phyloP scores from a whole-genome alignment of 306 rosid species.

The Glycine latifolia region DNA sequence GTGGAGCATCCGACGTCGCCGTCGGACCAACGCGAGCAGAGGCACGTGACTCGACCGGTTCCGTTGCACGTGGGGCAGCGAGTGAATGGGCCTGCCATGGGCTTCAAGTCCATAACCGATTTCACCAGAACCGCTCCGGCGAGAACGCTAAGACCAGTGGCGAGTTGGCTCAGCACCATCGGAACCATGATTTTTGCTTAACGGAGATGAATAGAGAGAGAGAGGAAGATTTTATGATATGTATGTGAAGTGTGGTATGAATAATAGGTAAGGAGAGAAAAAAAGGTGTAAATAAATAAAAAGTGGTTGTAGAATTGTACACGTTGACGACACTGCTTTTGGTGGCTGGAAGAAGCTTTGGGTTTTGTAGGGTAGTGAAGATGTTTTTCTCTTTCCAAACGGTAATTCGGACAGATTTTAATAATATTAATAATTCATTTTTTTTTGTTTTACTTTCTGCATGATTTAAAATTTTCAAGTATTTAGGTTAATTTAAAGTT shows the following conservation, averaged over 20 bases:
- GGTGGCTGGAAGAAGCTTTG: constrained; percentile 51
- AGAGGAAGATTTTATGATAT: neutral
- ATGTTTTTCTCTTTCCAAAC: constrained; percentile 27
- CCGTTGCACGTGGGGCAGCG: constrained; percentile 88
- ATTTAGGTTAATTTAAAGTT: no score
- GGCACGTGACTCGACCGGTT: constrained; percentile 80
- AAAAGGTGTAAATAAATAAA: neutral
- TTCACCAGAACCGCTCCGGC: constrained; percentile 91
- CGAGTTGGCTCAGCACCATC: constrained; percentile 77
- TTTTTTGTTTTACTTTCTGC: no score
- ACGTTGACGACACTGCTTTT: constrained; percentile 61
- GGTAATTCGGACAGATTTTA: neutral
- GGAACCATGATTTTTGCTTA: constrained; percentile 52
- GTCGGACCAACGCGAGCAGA: constrained; percentile 94
- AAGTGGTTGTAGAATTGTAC: constrained; percentile 71
- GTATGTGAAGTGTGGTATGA: neutral
- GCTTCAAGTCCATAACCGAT: constrained; percentile 77
- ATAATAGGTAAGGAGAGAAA: neutral
- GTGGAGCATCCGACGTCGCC: constrained; percentile 84
- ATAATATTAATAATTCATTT: no score
- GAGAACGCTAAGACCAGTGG: constrained; percentile 83
- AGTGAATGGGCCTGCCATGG: constrained; percentile 86
- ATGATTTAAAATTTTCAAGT: no score
- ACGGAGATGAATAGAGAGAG: neutral
- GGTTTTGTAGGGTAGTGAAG: constrained; percentile 47